These are phyloP conservation scores for Cordyceps javanica DNA, from an alignment of 2,329 filamentous ascomycete genomes.

Conservation along the genomic window DNA sequence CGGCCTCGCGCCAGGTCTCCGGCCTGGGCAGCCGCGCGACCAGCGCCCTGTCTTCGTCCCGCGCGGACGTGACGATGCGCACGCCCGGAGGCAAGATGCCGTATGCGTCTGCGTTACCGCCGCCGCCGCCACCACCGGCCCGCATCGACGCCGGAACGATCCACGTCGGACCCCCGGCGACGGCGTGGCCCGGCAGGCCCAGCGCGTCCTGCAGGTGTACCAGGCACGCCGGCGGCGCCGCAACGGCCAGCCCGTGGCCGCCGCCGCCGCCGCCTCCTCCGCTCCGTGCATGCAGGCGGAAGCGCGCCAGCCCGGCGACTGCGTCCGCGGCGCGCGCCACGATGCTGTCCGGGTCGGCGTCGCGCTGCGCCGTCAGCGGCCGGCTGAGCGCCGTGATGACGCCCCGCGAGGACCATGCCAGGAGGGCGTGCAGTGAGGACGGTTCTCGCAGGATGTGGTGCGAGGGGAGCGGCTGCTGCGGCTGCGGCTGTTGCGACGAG, in stretches of 20 bases:
- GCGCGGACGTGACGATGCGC: neutral
- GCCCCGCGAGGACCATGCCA: neutral
- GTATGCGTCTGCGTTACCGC: too few relatives aligned
- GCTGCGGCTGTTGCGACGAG: too few relatives aligned
- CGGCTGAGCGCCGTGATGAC: neutral
- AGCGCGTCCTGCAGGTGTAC: neutral
- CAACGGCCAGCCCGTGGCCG: too few relatives aligned
- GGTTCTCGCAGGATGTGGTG: neutral
- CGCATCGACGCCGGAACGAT: neutral
- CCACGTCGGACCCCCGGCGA: neutral
- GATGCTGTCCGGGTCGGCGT: neutral
- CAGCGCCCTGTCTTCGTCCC: neutral
- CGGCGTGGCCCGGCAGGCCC: neutral
- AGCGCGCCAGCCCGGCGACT: neutral
- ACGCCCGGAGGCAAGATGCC: neutral
- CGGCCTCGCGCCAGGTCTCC: neutral
- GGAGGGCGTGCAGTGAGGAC: neutral
- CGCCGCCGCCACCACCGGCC: neutral
- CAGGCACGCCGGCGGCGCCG: neutral
- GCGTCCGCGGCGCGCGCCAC: neutral
- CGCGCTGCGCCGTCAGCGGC: neutral
- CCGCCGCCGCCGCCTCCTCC: too few relatives aligned
- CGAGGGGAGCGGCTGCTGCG: too few relatives aligned
- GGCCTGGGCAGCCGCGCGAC: neutral
- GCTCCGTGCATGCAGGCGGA: neutral